phyloP scores from a whole-genome alignment of 371 early-diverging fungal species.

The Amoeboradix gromovi region DNA sequence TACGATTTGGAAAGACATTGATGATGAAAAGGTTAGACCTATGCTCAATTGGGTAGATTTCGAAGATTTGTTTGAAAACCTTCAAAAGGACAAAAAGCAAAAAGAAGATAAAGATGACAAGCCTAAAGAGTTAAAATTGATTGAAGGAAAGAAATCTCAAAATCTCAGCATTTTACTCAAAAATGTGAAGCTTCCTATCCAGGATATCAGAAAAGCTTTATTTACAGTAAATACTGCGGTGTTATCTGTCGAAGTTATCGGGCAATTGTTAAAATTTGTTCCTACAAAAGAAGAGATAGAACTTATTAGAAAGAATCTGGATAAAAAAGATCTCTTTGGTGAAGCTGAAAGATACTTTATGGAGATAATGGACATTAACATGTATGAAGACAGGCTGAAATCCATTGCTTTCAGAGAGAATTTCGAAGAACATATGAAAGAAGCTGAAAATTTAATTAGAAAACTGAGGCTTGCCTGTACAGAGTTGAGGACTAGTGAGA shows the following conservation, averaged over 20 bases:
- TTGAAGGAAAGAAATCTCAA: conserved; percentile 19
- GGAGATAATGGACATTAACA: conserved; percentile 10
- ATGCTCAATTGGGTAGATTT: conserved; percentile 11
- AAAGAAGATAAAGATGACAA: conserved; percentile 3
- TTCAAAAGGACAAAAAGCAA: conserved; percentile 6
- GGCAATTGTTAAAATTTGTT: conserved; percentile 16
- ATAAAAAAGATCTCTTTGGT: conserved; percentile 13
- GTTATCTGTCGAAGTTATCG: conserved; percentile 10
- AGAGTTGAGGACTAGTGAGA: conserved; percentile 13
- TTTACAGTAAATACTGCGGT: conserved; percentile 7
- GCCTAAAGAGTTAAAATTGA: conserved; percentile 14
- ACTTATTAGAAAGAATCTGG: conserved; percentile 2
- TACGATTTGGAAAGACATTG: conserved; percentile 16
- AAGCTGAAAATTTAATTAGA: conserved; percentile 11
- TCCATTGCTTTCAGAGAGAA: conserved; percentile 12
- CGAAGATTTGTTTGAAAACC: conserved; percentile 20
- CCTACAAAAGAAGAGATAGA: conserved; percentile 18
- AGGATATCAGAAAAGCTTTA: conserved; percentile 11
- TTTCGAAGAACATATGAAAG: conserved; percentile 14
- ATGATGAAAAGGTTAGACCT: conserved; percentile 12
- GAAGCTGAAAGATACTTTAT: conserved; percentile 15
- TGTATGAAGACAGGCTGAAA: conserved; percentile 13
- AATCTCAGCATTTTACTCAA: conserved; percentile 17
- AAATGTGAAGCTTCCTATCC: conserved; percentile 12
- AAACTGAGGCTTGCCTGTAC: conserved; percentile 8